Percentiles rank a stretch among this genome's conserved stretches.
Conservation (phyloP, 306 rosid genomes). For the Quercus gilva region DNA sequence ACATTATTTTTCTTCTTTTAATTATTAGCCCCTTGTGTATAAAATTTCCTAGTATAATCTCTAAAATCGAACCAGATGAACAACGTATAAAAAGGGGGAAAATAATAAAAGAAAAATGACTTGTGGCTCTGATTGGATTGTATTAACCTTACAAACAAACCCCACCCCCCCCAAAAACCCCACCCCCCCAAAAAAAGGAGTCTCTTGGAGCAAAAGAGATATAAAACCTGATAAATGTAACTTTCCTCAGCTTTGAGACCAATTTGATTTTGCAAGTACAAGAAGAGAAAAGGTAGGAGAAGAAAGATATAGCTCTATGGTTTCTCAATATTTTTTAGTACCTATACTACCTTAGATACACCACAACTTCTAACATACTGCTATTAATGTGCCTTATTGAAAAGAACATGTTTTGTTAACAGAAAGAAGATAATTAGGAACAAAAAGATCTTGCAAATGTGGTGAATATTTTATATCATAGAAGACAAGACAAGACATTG, state of each 20-base stretch:
- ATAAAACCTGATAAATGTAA: too few relatives aligned
- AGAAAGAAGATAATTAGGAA: constrained; percentile 17
- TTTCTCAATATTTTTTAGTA: background rate
- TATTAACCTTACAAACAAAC: background rate
- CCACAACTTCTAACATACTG: background rate
- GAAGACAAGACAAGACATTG: constrained; percentile 7
- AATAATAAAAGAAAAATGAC: background rate
- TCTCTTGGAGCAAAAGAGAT: background rate
- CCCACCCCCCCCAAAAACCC: background rate
- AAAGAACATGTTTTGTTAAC: background rate
- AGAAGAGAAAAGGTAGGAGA: background rate
- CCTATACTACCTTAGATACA: background rate
- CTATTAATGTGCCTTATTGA: background rate
- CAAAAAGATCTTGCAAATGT: constrained; percentile 17
- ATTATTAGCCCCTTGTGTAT: background rate
- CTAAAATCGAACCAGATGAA: background rate
- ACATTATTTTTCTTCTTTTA: background rate
- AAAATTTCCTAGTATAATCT: background rate
- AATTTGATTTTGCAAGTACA: background rate
- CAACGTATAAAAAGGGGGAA: background rate
- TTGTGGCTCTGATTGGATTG: background rate
- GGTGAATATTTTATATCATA: constrained; percentile 8
- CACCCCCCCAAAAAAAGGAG: background rate
- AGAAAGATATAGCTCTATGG: background rate
- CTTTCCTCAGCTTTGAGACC: background rate